Conservation (phyloP, 352 stramenopile species). For the Phytophthora meadii region DNA sequence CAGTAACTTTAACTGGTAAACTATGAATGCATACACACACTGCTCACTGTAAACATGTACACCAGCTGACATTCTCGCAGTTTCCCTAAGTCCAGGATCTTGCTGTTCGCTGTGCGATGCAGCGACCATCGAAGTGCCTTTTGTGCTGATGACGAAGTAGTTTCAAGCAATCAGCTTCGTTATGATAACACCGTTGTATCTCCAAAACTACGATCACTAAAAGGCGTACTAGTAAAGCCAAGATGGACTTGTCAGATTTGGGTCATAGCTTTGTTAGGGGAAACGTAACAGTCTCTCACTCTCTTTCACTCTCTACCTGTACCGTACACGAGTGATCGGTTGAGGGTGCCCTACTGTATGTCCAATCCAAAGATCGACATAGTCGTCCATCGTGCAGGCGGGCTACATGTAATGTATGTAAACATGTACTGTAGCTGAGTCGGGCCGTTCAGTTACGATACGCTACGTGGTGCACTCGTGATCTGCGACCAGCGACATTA, state of each 20-base stretch:
- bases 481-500: constrained; percentile 7
- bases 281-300: neutral
- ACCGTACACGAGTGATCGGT: constrained; percentile 2
- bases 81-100: constrained; percentile 5
- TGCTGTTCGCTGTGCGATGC: constrained; percentile 1
- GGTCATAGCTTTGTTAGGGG: neutral
- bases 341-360: neutral
- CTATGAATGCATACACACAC: neutral
- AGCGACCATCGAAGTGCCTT: neutral
- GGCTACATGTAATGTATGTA: no score
- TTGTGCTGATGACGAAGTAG: neutral
- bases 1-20: neutral
- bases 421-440: neutral
- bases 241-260: constrained; percentile 3
- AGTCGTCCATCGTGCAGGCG: neutral
- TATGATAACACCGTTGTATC: no score
- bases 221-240: neutral
- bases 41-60: neutral
- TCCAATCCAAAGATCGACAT: neutral
- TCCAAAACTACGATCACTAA: neutral
- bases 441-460: neutral
- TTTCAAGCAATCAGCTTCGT: neutral
- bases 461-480: neutral
- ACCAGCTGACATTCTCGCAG: constrained; percentile 9
- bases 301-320: neutral